Base-by-base conservation (phyloP, 1,284 basidiomycete species). In the Inonotus hispidus region DNA sequence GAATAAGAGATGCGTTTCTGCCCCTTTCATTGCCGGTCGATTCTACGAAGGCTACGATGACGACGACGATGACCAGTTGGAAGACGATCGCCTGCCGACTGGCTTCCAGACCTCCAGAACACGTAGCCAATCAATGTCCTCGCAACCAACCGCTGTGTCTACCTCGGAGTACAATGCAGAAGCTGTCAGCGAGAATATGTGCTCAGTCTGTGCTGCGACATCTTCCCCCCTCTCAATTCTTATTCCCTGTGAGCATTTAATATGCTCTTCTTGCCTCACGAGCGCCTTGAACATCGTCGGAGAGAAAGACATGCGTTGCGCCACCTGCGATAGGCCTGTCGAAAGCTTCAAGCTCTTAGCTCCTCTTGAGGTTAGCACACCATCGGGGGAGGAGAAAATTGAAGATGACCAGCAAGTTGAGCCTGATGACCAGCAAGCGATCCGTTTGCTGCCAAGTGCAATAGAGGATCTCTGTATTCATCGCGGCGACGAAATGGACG, bases 201-300 rank as follows among this genome's bases (percentile, higher is more conserved):
- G 83, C 66, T 80, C 83, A 25, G 78, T 85, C 21, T 83, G 84
- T 64, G 77, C 76, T 39, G 65, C 64, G 37, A 53, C 60, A 23
- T 63, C 64, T 8, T 69, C 68, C 74, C 69, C 67, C 80, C 70
- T 66, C 39, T 88, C 88, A 1, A 75, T 88, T 63, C 77, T 92
- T 19, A 77, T 81, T 25, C 90, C 90, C 0, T 92, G 90, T 71
- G 71, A 73, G 8, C 90, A 92, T 69, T 79, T 86, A 1, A 75
- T 92, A 2, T 92, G 90, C 69, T 87, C 88, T 1, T 79, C 80
- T 4, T 92, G 90, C 68, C 77, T 92, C 59, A 92, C 90, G 0
- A 90, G 88, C 58, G 87, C 88, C 3, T 75, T 92, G 58, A 92
- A 92, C 66, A 91, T 92, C 59, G 89, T 91, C 23, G 89, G 89